Base-by-base conservation (phyloP, 2,329 filamentous ascomycete genomes). In the Trichoderma afroharzianum region DNA sequence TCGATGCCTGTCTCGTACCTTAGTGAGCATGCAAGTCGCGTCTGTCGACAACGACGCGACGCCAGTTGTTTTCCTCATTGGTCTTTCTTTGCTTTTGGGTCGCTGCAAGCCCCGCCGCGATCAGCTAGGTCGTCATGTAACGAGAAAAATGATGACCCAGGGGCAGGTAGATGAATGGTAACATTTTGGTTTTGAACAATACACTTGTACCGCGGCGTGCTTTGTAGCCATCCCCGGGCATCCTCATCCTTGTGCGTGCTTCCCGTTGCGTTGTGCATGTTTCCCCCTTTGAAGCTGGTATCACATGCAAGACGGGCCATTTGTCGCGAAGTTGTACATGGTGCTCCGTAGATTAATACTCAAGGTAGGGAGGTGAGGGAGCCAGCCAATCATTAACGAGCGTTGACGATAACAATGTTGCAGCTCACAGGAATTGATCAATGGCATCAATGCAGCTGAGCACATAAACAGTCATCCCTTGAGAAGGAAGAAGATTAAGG, bases 1-100 rank as follows among this genome's bases (percentile, higher is more conserved):
- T 68, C 66, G 36, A 59, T 59, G 66, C 66, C 26, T 59, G 55
- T 39, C 50, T 47, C 36, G 57, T 68, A 55, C 28, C 28, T 67
- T 61, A 68, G 63, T 53, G 66, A 68, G 57, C 57, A 68, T 71
- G 70, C 70, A 61, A 59, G 63, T 47, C 64, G 63, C 64, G 70
- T 62, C 57, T 68, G 53, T 71, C 26, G 18, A 68, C 57, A 11
- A 63, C 64, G 39, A 62, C 66, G 66, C 66, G 66, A 68, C 66
- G 57, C 66, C 66, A 68, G 57, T 62, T 50, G 24, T 59, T 68
- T 68, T 62, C 57, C 66, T 68, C 28, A 68, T 68, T 68, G 66
- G 66, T 62, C 57, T 50, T 53, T 68, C n/a, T 36, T 36, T 68
- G 66, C 66, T 61, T 68, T 61, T 50, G 53, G 66, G 57, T 58